These are phyloP conservation scores for Tylopilus subfusipes DNA, from an alignment of 768 basidiomycete species.

Conservation along the genomic window DNA sequence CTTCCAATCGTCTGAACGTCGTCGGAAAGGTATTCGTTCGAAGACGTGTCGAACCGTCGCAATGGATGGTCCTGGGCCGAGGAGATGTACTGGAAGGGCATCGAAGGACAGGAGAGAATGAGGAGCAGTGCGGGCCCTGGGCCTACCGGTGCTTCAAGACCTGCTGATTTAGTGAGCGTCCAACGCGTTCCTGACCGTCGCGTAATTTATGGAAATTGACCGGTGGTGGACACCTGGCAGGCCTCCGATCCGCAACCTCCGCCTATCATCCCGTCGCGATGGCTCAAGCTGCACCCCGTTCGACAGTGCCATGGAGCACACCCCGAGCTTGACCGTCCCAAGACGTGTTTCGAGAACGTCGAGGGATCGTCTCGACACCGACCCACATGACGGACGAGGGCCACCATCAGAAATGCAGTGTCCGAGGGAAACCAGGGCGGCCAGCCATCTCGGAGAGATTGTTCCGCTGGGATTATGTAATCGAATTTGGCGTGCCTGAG, in stretches of 20 bases:
- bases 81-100: conserved; percentile 17
- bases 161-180: conserved; percentile 4
- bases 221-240: no score
- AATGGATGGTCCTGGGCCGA: conserved; percentile 17
- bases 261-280: no score
- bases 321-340: not conserved
- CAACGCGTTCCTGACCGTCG: conserved; percentile 16
- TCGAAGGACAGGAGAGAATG: conserved; percentile 6
- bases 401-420: conserved; percentile 3
- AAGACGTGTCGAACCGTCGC: conserved; percentile 6
- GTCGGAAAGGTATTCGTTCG: conserved; percentile 3
- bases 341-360: not conserved
- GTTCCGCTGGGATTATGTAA: not conserved
- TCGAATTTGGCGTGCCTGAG: no score
- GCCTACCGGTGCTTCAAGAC: no score
- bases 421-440: not conserved
- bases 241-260: no score
- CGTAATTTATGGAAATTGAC: conserved; percentile 18
- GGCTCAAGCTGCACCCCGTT: not conserved
- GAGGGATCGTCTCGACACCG: not conserved
- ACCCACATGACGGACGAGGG: no score
- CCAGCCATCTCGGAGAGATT: not conserved
- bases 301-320: no score
- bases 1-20: conserved; percentile 14
- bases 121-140: conserved; percentile 3